Base-by-base conservation (phyloP, 2,329 filamentous ascomycete species). In the Talaromyces sp. region DNA sequence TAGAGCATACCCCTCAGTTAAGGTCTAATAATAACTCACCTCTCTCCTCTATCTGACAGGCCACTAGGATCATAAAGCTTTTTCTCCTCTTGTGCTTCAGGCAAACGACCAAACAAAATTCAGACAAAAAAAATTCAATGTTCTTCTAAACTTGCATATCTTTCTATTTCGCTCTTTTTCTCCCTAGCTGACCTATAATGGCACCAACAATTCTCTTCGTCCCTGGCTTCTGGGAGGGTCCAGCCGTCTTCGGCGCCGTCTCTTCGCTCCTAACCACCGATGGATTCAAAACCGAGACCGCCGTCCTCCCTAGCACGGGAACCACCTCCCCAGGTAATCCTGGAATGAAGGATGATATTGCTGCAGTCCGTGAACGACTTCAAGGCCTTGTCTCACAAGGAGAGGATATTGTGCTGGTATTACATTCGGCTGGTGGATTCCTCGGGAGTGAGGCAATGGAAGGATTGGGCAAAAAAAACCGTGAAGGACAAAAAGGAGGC, bases 371-470 rank as follows among this genome's bases (percentile, higher is more conserved):
- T 33, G 19, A 21, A 33, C n/a, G 22, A 52, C n/a, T 25, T 52
- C 17, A 25, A 22, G 13, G 7, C 33, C 5, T 40, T 28, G 19
- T 45, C 17, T 8, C 7, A 9, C 17, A 17, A 17, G 53, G 28
- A 3, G 45, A 57, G 13, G 25, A 52, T 28, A 36, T 57, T 9
- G n/a, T 52, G 3, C 35, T 57, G 5, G 54, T 57, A 33, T 35
- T 52, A 36, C 55, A 57, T 25, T 57, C 37, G 13, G 46, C 55
- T 89, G 62, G 88, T 89, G 10, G 91, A 89, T 69, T 89, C 84
- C 33, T 96, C 81, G 7, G 90, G 89, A 3, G 91, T 86, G 64
- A 80, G 75, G 81, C 96, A 88, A 25, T 89, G 87, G 5, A 89
- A 91, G 4, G 91, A 92, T 74, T 96, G 91, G 2, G 91, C 89